Percentiles rank a stretch among this genome's conserved stretches.
Evolutionary conservation across 1,284 basidiomycete species (phyloP).

Genomic region (Boletus semigastroideus): DNA sequence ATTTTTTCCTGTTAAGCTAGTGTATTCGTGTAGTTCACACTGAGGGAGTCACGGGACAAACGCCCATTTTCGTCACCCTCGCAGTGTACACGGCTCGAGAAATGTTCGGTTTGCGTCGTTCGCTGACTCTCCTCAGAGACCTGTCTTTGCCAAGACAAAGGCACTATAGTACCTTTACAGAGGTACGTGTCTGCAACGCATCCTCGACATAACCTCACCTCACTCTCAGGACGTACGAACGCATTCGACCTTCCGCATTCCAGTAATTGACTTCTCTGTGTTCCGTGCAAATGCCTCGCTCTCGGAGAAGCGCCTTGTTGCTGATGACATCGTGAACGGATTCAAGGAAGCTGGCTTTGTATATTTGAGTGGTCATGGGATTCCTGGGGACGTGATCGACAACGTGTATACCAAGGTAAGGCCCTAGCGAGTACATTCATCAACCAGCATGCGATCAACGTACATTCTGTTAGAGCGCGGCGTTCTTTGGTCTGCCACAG

Average conservation of each 20-base stretch:
- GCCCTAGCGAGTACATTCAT: background rate
- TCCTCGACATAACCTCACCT: slow-evolving; percentile 2
- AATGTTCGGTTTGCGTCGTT: slow-evolving; percentile 17
- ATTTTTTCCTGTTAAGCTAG: background rate
- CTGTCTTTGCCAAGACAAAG: slow-evolving; percentile 7
- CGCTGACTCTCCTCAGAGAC: slow-evolving; percentile 12
- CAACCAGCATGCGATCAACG: background rate
- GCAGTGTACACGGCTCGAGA: background rate
- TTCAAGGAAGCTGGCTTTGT: slow-evolving; percentile 79
- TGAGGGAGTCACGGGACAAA: too few species aligned
- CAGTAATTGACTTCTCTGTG: slow-evolving; percentile 74
- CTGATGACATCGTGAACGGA: slow-evolving; percentile 69
- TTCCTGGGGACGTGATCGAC: slow-evolving; percentile 51
- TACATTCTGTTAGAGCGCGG: slow-evolving; percentile 50
- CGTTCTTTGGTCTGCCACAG: slow-evolving; percentile 69
- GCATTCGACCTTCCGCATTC: slow-evolving; percentile 52
- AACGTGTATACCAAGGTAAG: slow-evolving; percentile 62
- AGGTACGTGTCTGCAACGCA: slow-evolving; percentile 16
- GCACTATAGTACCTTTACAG: slow-evolving; percentile 22
- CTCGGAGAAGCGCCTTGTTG: slow-evolving; percentile 60
- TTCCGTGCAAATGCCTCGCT: slow-evolving; percentile 52
- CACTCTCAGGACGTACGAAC: slow-evolving; percentile 25
- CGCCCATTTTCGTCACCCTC: too few species aligned
- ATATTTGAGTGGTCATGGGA: slow-evolving; percentile 70
- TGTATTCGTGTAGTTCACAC: background rate